These are phyloP conservation scores for Omphalea diandra DNA, from an alignment of 441 rosid genomes.

Conservation along the genomic window DNA sequence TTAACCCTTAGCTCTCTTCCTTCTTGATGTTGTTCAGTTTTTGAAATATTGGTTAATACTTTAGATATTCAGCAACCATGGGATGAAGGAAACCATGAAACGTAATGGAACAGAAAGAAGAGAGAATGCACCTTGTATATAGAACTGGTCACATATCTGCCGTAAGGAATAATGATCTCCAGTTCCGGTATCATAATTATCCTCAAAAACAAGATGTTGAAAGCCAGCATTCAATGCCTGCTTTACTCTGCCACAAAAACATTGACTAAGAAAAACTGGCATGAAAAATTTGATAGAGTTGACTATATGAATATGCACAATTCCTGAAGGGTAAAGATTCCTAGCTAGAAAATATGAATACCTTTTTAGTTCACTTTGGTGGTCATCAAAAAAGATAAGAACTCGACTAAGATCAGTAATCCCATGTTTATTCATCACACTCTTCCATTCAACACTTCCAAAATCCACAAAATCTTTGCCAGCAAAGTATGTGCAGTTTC, in stretches of 20 bases:
- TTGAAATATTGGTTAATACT: neutral
- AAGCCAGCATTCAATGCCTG: slow-evolving; percentile 88
- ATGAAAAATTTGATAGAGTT: neutral
- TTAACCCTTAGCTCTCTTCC: neutral
- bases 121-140: slow-evolving; percentile 61
- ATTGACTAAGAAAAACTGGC: slow-evolving; percentile 21
- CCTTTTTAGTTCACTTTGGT: slow-evolving; percentile 98
- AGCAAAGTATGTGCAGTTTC: slow-evolving; percentile 91
- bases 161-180: slow-evolving; percentile 97
- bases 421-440: slow-evolving; percentile 63
- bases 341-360: slow-evolving; percentile 21
- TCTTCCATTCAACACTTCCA: slow-evolving; percentile 85
- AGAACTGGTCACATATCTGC: slow-evolving; percentile 92
- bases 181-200: slow-evolving; percentile 97
- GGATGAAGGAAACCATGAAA: slow-evolving; percentile 16
- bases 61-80: slow-evolving; percentile 1
- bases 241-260: slow-evolving; percentile 53
- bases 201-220: slow-evolving; percentile 88
- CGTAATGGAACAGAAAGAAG: slow-evolving; percentile 9
- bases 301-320: neutral
- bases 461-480: slow-evolving; percentile 98
- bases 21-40: neutral
- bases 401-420: slow-evolving; percentile 61
- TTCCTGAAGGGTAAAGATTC: neutral
- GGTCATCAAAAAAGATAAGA: slow-evolving; percentile 90